Evolutionary conservation across 2,329 filamentous ascomycete genomes (phyloP).

Genomic region (Penicillium sp.): DNA sequence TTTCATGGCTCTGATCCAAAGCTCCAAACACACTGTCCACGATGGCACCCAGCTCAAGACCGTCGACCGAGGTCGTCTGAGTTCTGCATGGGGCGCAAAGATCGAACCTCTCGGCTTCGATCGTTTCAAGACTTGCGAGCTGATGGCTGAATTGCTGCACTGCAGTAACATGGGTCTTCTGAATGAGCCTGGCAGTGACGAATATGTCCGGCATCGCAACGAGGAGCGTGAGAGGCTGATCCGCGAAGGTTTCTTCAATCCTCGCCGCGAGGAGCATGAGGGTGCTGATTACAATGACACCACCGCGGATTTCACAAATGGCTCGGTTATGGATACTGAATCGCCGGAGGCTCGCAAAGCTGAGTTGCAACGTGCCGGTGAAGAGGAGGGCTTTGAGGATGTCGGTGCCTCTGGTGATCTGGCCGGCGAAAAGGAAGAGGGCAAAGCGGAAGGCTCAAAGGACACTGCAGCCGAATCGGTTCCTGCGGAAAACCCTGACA

Average conservation of each 20-base stretch:
- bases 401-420: constrained; percentile 69
- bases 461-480: constrained; percentile 14
- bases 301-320: constrained; percentile 44
- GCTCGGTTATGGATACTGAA: constrained; percentile 41
- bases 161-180: constrained; percentile 98
- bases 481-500: not conserved
- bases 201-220: constrained; percentile 77
- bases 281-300: constrained; percentile 58
- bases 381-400: constrained; percentile 93
- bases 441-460: constrained; percentile 38
- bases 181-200: constrained; percentile 87
- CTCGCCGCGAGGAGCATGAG: constrained; percentile 46
- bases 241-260: constrained; percentile 67
- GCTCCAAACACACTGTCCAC: constrained; percentile 60
- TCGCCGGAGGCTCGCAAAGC: constrained; percentile 67
- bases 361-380: constrained; percentile 60
- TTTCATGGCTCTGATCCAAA: constrained; percentile 88
- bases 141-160: constrained; percentile 96
- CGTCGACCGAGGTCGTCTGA: constrained; percentile 70
- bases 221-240: constrained; percentile 76
- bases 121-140: constrained; percentile 96
- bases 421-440: constrained; percentile 67
- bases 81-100: constrained; percentile 83
- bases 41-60: constrained; percentile 58
- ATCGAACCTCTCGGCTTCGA: constrained; percentile 96